These are phyloP conservation scores for Trichopus zeylanicus DNA, from an alignment of 116 monocot species.

Conservation along the genomic window DNA sequence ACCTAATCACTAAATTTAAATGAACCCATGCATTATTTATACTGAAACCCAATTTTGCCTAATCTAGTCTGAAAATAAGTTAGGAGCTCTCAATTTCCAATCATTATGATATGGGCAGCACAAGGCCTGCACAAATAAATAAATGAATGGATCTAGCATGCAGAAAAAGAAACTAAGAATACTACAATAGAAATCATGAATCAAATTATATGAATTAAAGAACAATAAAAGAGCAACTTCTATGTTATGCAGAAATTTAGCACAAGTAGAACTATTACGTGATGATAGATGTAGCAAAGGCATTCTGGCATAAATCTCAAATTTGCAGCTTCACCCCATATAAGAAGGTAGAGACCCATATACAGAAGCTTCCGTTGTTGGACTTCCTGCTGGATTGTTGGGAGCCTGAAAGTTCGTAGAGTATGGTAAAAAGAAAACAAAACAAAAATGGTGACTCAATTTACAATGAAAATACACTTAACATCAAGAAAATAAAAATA, in stretches of 20 bases:
- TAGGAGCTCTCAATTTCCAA: too few relatives aligned
- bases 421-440: neutral
- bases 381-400: constrained; percentile 39
- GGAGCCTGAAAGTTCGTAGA: constrained; percentile 17
- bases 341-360: constrained; percentile 48
- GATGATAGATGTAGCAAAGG: constrained; percentile 53
- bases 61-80: too few relatives aligned
- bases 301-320: constrained; percentile 51
- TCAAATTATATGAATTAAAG: too few relatives aligned
- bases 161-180: neutral
- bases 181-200: neutral
- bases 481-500: neutral
- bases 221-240: neutral
- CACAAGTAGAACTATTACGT: constrained; percentile 16
- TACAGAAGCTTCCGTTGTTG: constrained; percentile 47
- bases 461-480: neutral
- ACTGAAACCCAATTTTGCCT: neutral
- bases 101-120: too few relatives aligned
- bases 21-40: neutral
- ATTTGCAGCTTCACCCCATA: constrained; percentile 53
- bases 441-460: neutral
- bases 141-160: neutral
- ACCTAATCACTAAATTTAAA: too few relatives aligned
- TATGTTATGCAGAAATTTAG: neutral
- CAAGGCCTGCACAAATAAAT: neutral